These are phyloP conservation scores for Citrus inodora DNA, from an alignment of 345 rosid genomes.

Conservation along the genomic window DNA sequence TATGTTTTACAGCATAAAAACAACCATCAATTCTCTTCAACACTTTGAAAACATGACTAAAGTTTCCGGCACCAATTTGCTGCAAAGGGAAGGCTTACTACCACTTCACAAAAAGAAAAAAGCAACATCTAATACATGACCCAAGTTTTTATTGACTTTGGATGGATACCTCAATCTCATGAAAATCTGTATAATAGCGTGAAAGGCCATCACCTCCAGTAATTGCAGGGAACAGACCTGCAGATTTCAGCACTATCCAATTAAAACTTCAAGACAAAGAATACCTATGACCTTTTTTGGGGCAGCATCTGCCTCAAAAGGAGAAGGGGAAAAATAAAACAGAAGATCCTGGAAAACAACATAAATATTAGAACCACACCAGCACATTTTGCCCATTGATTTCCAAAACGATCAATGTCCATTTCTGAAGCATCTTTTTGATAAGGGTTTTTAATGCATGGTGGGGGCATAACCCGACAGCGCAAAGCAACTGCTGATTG, in stretches of 20 bases:
- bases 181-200: conserved; percentile 88
- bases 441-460: conserved; percentile 93
- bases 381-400: conserved; percentile 86
- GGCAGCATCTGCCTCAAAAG: background rate
- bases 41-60: conserved; percentile 84
- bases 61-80: conserved; percentile 91
- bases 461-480: conserved; percentile 90
- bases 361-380: conserved; percentile 35
- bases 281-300: conserved; percentile 6
- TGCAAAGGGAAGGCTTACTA: conserved; percentile 25
- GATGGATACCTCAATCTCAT: conserved; percentile 76
- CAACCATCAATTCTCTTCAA: conserved; percentile 96
- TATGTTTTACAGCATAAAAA: conserved; percentile 84
- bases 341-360: background rate
- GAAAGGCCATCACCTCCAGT: conserved; percentile 84
- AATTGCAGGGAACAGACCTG: conserved; percentile 64
- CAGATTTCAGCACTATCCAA: conserved; percentile 14
- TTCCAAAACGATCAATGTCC: conserved; percentile 61
- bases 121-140: background rate
- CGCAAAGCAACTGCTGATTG: conserved; percentile 84
- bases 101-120: background rate
- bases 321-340: background rate
- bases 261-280: conserved; percentile 5
- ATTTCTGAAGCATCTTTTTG: conserved; percentile 45
- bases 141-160: background rate